Evolutionary conservation across 768 basidiomycete genomes (phyloP).

Genomic region (Suillus lakei): DNA sequence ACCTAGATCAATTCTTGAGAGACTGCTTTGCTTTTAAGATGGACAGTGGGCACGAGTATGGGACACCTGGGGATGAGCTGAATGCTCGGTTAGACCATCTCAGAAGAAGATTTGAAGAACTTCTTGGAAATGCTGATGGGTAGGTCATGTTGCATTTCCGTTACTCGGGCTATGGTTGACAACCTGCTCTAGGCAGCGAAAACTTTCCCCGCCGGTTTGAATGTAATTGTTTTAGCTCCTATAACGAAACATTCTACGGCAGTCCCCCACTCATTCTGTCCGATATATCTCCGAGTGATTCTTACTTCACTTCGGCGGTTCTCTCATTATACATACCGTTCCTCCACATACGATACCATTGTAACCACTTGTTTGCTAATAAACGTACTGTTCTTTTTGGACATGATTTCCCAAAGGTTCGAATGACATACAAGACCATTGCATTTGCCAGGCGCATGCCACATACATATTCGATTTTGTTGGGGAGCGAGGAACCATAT

Average conservation of each 20-base stretch:
- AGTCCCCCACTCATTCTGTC: neutral
- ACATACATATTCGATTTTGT: neutral
- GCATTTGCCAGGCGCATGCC: neutral
- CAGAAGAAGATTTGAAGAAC: conserved; percentile 33
- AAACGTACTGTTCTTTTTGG: neutral
- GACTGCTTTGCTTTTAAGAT: conserved; percentile 61
- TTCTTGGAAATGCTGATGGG: conserved; percentile 31
- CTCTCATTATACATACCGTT: neutral
- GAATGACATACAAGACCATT: neutral
- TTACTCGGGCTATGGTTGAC: neutral
- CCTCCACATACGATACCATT: neutral
- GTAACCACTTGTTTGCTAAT: neutral
- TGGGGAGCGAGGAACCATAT: neutral
- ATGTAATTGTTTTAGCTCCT: neutral
- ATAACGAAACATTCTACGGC: neutral
- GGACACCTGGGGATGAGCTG: conserved; percentile 14
- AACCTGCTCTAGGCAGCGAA: conserved; percentile 22
- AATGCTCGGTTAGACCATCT: conserved; percentile 10
- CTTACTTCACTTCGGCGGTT: neutral
- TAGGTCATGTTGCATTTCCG: conserved; percentile 13
- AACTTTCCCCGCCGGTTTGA: conserved; percentile 20
- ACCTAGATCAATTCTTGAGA: conserved; percentile 70
- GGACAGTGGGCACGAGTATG: conserved; percentile 53
- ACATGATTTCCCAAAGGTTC: neutral
- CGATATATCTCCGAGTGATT: neutral